These are phyloP conservation scores for Sicyos baderoa DNA, from an alignment of 306 rosid species.

Conservation along the genomic window DNA sequence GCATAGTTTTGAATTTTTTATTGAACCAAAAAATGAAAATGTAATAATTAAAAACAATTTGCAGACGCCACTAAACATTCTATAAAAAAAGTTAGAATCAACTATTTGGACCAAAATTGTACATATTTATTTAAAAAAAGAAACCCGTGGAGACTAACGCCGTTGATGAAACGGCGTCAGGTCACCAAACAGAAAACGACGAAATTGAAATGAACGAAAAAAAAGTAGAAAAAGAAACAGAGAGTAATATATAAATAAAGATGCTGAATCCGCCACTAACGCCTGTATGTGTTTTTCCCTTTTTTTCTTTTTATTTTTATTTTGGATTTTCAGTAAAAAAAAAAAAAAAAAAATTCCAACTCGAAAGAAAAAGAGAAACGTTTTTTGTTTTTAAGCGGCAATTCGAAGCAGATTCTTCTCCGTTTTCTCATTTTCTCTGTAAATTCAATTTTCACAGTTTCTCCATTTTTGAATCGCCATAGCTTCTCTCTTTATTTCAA, in stretches of 20 bases:
- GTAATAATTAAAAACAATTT: no score
- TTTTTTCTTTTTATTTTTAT: not conserved
- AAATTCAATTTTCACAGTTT: not conserved
- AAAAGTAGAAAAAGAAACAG: not conserved
- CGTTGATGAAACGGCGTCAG: conserved; percentile 3
- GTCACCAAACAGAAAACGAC: conserved; percentile 13
- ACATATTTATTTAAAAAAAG: not conserved
- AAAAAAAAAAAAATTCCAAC: not conserved
- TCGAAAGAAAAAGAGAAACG: no score
- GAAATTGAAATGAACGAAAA: not conserved
- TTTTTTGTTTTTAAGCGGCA: conserved; percentile 20
- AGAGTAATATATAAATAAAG: conserved; percentile 4
- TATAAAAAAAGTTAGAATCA: no score
- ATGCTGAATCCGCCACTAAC: conserved; percentile 9
- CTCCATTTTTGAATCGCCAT: not conserved
- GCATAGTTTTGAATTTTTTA: no score
- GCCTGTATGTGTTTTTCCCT: not conserved
- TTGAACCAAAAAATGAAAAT: no score
- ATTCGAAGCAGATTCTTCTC: conserved; percentile 17
- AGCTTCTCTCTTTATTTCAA: not conserved
- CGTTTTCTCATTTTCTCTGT: not conserved
- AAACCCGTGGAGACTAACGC: not conserved
- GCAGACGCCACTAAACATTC: no score
- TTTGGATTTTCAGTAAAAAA: not conserved
- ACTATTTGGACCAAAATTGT: no score